Conservation (phyloP, 2,329 filamentous ascomycete genomes). For the Talaromyces sp. region DNA sequence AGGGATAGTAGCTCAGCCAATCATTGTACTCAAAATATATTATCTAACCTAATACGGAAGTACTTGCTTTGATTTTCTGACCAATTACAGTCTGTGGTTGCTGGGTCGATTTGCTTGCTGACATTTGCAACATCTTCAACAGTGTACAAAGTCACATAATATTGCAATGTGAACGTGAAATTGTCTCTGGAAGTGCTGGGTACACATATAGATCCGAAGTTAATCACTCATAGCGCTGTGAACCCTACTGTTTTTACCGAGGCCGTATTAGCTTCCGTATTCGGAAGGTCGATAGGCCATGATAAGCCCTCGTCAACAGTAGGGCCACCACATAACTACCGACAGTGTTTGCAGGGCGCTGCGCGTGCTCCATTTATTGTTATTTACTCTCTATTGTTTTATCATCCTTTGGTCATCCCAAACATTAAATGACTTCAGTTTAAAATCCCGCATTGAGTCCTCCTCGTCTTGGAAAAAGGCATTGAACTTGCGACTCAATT, state of each 20-base stretch:
- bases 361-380: neutral
- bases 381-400: neutral
- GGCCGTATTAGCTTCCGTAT: neutral
- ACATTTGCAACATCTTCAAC: neutral
- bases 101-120: neutral
- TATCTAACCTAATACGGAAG: neutral
- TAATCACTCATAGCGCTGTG: neutral
- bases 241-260: neutral
- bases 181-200: neutral
- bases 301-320: neutral
- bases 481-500: neutral
- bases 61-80: too few relatives aligned
- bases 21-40: neutral
- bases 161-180: neutral
- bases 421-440: neutral
- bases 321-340: neutral
- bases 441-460: neutral
- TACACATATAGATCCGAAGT: neutral
- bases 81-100: neutral
- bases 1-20: neutral
- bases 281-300: constrained; percentile 8
- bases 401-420: neutral
- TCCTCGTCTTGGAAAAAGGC: neutral
- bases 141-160: neutral
- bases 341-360: neutral